phyloP scores from a whole-genome alignment of 768 basidiomycete genomes.

The Amanita inopinata region DNA sequence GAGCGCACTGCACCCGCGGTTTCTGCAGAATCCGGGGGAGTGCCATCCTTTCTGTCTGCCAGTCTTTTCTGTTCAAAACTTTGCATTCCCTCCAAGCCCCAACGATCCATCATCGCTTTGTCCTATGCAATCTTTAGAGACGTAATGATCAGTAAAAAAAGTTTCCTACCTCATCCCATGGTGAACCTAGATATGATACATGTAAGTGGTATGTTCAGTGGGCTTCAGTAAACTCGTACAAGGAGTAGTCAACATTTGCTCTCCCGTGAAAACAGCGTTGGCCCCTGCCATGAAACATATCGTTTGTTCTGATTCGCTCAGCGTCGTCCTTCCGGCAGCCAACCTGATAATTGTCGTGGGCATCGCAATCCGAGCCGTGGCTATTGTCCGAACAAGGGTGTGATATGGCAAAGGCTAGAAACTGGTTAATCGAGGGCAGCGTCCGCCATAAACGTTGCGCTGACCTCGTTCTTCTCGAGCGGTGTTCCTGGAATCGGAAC shows the following conservation, averaged over 20 bases:
- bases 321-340: conserved; percentile 85
- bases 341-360: conserved; percentile 91
- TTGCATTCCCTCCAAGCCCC: conserved; percentile 87
- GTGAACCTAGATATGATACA: conserved; percentile 46
- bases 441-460: conserved; percentile 33
- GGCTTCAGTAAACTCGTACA: conserved; percentile 43
- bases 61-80: conserved; percentile 75
- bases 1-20: neutral
- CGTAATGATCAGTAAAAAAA: conserved; percentile 7
- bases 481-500: conserved; percentile 96
- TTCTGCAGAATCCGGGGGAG: conserved; percentile 12
- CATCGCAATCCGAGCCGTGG: conserved; percentile 87
- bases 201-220: neutral
- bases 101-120: conserved; percentile 86
- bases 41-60: conserved; percentile 40
- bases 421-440: conserved; percentile 9
- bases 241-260: conserved; percentile 94
- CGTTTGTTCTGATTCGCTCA: conserved; percentile 86
- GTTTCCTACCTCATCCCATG: conserved; percentile 78
- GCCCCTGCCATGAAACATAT: conserved; percentile 99
- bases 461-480: conserved; percentile 79
- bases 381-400: conserved; percentile 85
- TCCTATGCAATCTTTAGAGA: conserved; percentile 38
- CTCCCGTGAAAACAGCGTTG: conserved; percentile 98
- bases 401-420: conserved; percentile 70